These are phyloP conservation scores for Thalassiosira hispida DNA, from an alignment of 352 stramenopile species.

Conservation along the genomic window DNA sequence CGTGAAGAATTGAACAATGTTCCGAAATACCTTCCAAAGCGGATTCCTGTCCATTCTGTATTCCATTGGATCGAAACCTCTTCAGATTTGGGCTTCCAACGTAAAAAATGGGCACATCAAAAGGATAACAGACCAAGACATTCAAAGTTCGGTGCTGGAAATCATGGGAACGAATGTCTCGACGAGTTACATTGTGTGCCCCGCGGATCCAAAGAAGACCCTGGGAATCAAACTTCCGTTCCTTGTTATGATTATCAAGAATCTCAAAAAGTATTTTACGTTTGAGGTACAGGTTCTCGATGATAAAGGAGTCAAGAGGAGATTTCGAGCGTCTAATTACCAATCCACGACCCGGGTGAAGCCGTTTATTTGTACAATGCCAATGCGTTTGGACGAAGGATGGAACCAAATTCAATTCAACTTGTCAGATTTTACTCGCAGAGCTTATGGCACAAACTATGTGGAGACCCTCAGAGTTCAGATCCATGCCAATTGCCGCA, in stretches of 20 bases:
- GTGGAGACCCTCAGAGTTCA: slow-evolving; percentile 97
- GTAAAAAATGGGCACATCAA: slow-evolving; percentile 98
- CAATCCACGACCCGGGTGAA: slow-evolving; percentile 96
- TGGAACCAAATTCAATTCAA: slow-evolving; percentile 99
- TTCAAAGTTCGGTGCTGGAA: slow-evolving; percentile 97
- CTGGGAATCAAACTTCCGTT: slow-evolving; percentile 97
- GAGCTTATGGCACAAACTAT: slow-evolving; percentile 97
- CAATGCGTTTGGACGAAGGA: slow-evolving; percentile 96
- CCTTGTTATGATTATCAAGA: slow-evolving; percentile 99
- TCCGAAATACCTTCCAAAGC: slow-evolving; percentile 97
- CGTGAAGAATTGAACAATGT: slow-evolving; percentile 85
- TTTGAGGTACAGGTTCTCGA: slow-evolving; percentile 98
- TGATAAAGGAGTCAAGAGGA: slow-evolving; percentile 96
- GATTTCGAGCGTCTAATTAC: slow-evolving; percentile 97
- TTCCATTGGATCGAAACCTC: slow-evolving; percentile 96
- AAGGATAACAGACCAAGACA: slow-evolving; percentile 97
- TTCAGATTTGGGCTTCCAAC: slow-evolving; percentile 98
- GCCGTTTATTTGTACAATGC: slow-evolving; percentile 98
- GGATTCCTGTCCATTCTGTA: slow-evolving; percentile 98
- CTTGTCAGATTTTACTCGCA: slow-evolving; percentile 94
- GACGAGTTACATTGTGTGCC: slow-evolving; percentile 97
- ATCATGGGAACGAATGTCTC: slow-evolving; percentile 99
- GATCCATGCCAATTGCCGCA: slow-evolving; percentile 97
- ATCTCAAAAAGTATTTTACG: slow-evolving; percentile 99
- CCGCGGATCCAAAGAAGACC: slow-evolving; percentile 92